Evolutionary conservation across 148 eudicot genomes (phyloP).

Genomic region (Tetragonia tetragonoides): DNA sequence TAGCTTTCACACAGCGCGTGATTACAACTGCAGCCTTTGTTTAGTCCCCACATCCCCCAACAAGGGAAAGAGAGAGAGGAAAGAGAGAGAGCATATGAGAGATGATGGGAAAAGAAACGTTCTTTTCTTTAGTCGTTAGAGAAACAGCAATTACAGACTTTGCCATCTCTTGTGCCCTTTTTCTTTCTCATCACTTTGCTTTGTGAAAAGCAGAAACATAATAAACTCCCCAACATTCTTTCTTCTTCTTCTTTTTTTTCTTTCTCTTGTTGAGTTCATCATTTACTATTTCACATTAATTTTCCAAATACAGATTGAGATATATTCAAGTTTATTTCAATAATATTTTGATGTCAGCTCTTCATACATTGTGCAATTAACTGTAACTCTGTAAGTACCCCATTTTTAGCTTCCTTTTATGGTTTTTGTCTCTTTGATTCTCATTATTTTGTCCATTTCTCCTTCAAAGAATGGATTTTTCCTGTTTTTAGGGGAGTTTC

Average conservation of each 20-base stretch:
- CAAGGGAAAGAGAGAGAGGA: background rate
- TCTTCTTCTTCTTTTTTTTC: conserved; percentile 6
- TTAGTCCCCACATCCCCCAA: background rate
- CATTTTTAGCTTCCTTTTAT: background rate
- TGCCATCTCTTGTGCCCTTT: background rate
- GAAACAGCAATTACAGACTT: conserved; percentile 2
- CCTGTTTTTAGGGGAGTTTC: background rate
- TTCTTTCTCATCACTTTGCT: conserved; percentile 7
- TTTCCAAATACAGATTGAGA: background rate
- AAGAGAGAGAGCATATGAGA: background rate
- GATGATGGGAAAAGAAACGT: background rate
- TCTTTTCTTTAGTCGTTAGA: background rate
- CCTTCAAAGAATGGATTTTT: conserved; percentile 6
- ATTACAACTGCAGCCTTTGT: background rate
- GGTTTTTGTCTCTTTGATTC: conserved; percentile 13
- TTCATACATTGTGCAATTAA: conserved; percentile 28
- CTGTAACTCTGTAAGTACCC: conserved; percentile 31
- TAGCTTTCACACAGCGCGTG: background rate
- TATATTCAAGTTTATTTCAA: background rate
- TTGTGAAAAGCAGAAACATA: conserved; percentile 15
- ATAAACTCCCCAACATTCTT: background rate
- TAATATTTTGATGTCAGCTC: conserved; percentile 7
- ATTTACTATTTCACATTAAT: background rate
- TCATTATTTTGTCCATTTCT: conserved; percentile 8
- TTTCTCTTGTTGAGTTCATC: background rate